phyloP scores from a whole-genome alignment of 1,139 yeast genomes.

The Ogataea hybrid region DNA sequence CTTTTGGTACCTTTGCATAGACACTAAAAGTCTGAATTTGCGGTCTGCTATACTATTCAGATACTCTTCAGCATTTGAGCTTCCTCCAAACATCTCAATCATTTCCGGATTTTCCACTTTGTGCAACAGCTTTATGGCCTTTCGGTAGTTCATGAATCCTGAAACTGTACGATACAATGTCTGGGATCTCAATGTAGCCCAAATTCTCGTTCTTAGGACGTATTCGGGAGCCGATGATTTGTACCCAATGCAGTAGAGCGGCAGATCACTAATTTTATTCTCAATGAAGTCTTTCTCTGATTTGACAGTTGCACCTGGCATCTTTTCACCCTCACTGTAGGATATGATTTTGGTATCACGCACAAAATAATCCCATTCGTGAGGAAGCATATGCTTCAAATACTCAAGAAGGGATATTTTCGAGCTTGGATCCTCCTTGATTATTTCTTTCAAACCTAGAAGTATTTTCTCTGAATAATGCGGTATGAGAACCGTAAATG shows the following conservation, averaged over 20 bases:
- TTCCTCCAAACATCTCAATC: constrained; percentile 37
- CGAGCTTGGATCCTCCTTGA: constrained; percentile 57
- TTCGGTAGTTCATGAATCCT: constrained; percentile 51
- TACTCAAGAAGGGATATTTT: constrained; percentile 72
- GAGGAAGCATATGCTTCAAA: constrained; percentile 62
- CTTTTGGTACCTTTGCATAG: constrained; percentile 66
- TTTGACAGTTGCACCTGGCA: constrained; percentile 19
- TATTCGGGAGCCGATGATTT: constrained; percentile 59
- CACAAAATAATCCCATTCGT: constrained; percentile 79
- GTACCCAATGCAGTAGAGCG: constrained; percentile 71
- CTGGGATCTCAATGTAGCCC: constrained; percentile 81
- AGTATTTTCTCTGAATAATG: constrained; percentile 79
- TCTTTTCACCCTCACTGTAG: constrained; percentile 20
- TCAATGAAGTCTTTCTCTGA: constrained; percentile 36
- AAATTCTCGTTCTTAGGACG: constrained; percentile 66
- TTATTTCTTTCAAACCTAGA: constrained; percentile 61
- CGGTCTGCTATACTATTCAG: constrained; percentile 47
- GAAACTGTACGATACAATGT: constrained; percentile 75
- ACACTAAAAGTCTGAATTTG: constrained; percentile 66
- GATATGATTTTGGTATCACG: constrained; percentile 32
- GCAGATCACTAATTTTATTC: constrained; percentile 53
- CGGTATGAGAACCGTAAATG: constrained; percentile 82
- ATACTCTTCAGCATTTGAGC: constrained; percentile 26
- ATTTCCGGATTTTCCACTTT: constrained; percentile 59
- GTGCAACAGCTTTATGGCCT: constrained; percentile 65